Evolutionary conservation across 2,329 filamentous ascomycete genomes (phyloP), one percentile per base, ranked within the genome.

Genomic region (Aspergillus bombycis): DNA sequence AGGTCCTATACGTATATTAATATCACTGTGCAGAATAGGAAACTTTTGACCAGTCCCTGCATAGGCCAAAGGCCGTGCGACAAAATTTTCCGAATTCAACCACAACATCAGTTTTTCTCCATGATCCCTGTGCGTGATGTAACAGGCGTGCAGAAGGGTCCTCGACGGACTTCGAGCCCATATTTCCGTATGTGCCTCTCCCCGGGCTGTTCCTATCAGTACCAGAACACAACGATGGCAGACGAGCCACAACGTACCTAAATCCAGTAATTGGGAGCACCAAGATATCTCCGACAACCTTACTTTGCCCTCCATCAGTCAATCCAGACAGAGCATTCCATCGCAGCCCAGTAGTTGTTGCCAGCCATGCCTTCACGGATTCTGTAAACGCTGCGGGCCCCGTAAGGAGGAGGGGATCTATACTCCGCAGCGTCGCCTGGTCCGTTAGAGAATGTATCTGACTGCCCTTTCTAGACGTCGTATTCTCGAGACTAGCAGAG

Each of bases 251-350:
- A 46, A 46, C 66, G 26, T 68, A 75, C 73, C 73, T 75, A 57
- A 77, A 77, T 6, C 71, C 74, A 1, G 75, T 77, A 46, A 77
- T 77, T 0, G 75, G 74, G 6, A 77, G 65, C 19, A 77, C 69
- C 53, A 77, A 56, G 12, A 75, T 69, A 60, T 75, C 74, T 6
- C 69, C 71, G 1, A 74, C 70, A 11, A 70, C 48, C 48, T 77
- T 77, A 53, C 69, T 74, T 30, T 41, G 58, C 0, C 75, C 75
- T 3, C 67, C 71, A 60, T 77, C 75, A 6, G 65, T 21, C 6
- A 73, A 43, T 14, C 75, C 74, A 1, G 75, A 70, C n/a, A 77
- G 48, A 9, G 73, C 70, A 58, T 76, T 71, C 74, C 74, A 77
- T 38, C 74, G 65, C 16, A 77, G 57, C 4, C 70, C 70, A 2